These are phyloP conservation scores for Cutaneotrichosporon arboriforme DNA, from an alignment of 1,284 basidiomycete species.

Conservation along the genomic window DNA sequence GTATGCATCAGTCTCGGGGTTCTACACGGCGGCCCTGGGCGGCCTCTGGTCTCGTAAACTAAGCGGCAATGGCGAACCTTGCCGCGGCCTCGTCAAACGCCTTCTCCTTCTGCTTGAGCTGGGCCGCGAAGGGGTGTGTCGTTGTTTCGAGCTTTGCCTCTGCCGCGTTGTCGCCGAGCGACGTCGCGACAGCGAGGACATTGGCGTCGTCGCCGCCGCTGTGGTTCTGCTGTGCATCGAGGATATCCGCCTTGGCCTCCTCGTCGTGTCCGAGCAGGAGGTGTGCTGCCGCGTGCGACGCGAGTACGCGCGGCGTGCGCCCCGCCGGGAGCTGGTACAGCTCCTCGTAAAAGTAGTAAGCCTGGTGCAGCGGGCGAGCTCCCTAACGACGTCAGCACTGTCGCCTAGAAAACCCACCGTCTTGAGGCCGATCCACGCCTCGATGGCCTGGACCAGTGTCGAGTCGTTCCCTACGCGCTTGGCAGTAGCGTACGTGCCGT, in stretches of 20 bases:
- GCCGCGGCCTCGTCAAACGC: slow-evolving; percentile 60
- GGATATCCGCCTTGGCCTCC: slow-evolving; percentile 76
- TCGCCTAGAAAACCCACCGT: slow-evolving; percentile 55
- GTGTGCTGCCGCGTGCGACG: slow-evolving; percentile 76
- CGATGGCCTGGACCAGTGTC: slow-evolving; percentile 78
- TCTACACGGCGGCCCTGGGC: no score
- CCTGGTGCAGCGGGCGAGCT: slow-evolving; percentile 52
- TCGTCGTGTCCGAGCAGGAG: slow-evolving; percentile 71
- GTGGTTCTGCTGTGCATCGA: slow-evolving; percentile 63
- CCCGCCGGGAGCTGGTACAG: slow-evolving; percentile 80
- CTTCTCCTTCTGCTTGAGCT: slow-evolving; percentile 36
- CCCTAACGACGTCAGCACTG: slow-evolving; percentile 48
- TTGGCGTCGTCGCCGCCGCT: slow-evolving; percentile 57
- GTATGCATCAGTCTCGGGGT: background rate
- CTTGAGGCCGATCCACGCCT: slow-evolving; percentile 76
- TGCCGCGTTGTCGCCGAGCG: slow-evolving; percentile 56
- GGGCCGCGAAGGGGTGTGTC: slow-evolving; percentile 37
- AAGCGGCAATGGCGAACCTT: slow-evolving; percentile 54
- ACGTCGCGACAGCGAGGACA: slow-evolving; percentile 65
- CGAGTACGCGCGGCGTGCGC: slow-evolving; percentile 63
- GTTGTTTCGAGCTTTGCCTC: slow-evolving; percentile 51
- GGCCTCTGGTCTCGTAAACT: background rate
- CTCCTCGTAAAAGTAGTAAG: slow-evolving; percentile 84
- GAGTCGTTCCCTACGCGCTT: slow-evolving; percentile 84
- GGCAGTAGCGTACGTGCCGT: slow-evolving; percentile 70